Percentiles rank a stretch among this genome's conserved stretches.
Conservation (phyloP, 2,329 filamentous ascomycete genomes). For the Pseudocercospora cruenta region DNA sequence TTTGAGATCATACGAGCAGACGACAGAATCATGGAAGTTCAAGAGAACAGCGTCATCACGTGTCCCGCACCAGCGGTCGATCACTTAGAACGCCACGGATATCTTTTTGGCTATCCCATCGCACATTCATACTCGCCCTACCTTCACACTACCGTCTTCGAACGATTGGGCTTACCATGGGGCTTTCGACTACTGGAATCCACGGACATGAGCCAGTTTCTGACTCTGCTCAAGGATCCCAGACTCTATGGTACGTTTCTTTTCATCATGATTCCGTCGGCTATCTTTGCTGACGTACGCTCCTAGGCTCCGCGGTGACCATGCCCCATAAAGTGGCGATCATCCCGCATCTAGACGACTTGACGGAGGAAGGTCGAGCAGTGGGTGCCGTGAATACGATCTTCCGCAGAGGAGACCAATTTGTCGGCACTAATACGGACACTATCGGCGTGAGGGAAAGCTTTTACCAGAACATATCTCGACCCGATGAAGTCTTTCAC, state of each 20-base stretch:
- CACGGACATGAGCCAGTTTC: slow-evolving; percentile 48
- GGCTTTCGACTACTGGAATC: slow-evolving; percentile 54
- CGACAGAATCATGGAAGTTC: slow-evolving; percentile 13
- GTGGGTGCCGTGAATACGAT: slow-evolving; percentile 82
- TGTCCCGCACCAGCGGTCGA: slow-evolving; percentile 31
- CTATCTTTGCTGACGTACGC: slow-evolving; percentile 12
- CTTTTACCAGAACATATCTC: slow-evolving; percentile 55
- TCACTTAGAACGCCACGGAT: slow-evolving; percentile 55
- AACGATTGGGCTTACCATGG: slow-evolving; percentile 56
- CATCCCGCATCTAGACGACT: slow-evolving; percentile 70
- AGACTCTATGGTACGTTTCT: slow-evolving; percentile 61
- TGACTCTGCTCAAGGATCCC: slow-evolving; percentile 57
- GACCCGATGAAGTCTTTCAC: slow-evolving; percentile 55
- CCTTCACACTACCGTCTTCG: slow-evolving; percentile 59
- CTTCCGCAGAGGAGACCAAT: slow-evolving; percentile 60
- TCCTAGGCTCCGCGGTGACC: slow-evolving; percentile 69
- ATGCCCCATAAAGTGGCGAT: slow-evolving; percentile 86
- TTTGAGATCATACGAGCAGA: background rate
- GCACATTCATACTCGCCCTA: slow-evolving; percentile 61
- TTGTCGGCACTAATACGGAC: slow-evolving; percentile 79
- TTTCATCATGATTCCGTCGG: background rate
- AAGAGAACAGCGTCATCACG: slow-evolving; percentile 27
- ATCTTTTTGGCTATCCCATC: slow-evolving; percentile 61
- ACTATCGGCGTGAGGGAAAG: slow-evolving; percentile 76
- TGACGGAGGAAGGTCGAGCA: slow-evolving; percentile 72